Evolutionary conservation across 1,284 basidiomycete genomes (phyloP), one percentile per base, ranked within the genome.

Genomic region (Neotropicomus parvogracilis): DNA sequence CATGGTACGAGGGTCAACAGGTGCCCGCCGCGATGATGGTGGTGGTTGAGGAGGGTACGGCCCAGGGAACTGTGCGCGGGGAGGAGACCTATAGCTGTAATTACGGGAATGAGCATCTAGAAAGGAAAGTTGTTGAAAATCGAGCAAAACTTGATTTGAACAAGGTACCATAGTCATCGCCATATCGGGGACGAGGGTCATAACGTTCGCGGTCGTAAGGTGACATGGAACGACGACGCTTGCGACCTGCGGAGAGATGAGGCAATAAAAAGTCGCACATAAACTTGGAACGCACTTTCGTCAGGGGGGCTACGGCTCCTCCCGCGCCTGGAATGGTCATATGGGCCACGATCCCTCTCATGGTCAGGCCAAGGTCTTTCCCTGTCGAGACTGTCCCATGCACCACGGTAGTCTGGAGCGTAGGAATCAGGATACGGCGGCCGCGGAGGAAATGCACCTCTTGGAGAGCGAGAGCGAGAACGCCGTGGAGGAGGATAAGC

Each of bases 141-240:
- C 34, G 19, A 44, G 35, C 40, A 40, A 38, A 46, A 24, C 35
- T 13, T 11, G 1, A 16, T n/a, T 43, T 29, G 36, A 48, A 33
- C 35, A 47, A 47, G 48, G 46, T 74, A 89, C 88, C 87, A 62
- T 82, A 85, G 58, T 88, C 87, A 50, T 89, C 88, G 50, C 71
- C 79, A 62, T 88, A 90, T 39, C 88, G 79, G 37, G 88, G 88
- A 39, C 88, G 77, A 42, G 88, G 85, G 50, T 91, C 88, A 60
- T 83, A 90, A 45, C 88, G 73, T 48, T 87, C 86, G 26, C 67
- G 74, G 60, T 90, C 87, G 55, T 83, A 86, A n/a, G 91, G 91
- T n/a, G 91, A 93, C 53, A 80, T 69, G 16, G 91, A 93, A 48
- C 91, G 79, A 53, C 88, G 83, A 48, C 91, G 82, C 69, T 94